Percentiles rank a stretch among this genome's conserved stretches.
phyloP scores from a whole-genome alignment of 495 filamentous ascomycete genomes.

The Hapsidospora chrysogenum region DNA sequence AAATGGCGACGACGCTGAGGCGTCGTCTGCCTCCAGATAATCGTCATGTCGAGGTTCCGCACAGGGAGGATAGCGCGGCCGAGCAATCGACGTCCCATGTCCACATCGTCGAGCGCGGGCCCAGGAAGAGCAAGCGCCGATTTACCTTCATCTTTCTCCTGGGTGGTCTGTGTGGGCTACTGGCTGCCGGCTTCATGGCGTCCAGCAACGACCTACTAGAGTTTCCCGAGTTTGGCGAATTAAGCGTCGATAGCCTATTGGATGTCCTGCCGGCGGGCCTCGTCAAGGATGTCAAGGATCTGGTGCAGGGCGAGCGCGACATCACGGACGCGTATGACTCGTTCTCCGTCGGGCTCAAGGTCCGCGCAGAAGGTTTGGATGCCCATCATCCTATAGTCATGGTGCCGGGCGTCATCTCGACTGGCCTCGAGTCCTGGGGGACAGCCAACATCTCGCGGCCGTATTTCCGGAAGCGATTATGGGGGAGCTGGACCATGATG shows the following conservation, averaged over 20 bases:
- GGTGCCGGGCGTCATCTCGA: slow-evolving; percentile 95
- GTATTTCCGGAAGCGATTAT: slow-evolving; percentile 85
- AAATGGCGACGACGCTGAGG: slow-evolving; percentile 13
- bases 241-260: slow-evolving; percentile 69
- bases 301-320: slow-evolving; percentile 73
- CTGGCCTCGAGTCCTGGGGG: slow-evolving; percentile 92
- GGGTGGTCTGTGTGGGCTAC: slow-evolving; percentile 69
- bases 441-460: slow-evolving; percentile 62
- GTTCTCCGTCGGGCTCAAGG: slow-evolving; percentile 73
- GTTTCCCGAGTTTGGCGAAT: slow-evolving; percentile 58
- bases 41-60: slow-evolving; percentile 3
- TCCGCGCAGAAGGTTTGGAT: slow-evolving; percentile 63
- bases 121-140: slow-evolving; percentile 45
- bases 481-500: slow-evolving; percentile 99
- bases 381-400: slow-evolving; percentile 85
- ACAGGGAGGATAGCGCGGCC: not conserved
- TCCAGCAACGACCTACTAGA: slow-evolving; percentile 71
- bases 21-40: slow-evolving; percentile 9
- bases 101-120: slow-evolving; percentile 23
- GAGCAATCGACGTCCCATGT: slow-evolving; percentile 7
- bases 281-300: slow-evolving; percentile 63
- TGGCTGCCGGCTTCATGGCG: slow-evolving; percentile 71
- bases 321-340: slow-evolving; percentile 74
- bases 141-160: slow-evolving; percentile 66
- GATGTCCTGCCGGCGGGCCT: slow-evolving; percentile 74